Percentiles rank a stretch among this genome's conserved stretches.
These are phyloP conservation scores for Phellinidium pouzarii DNA, from an alignment of 1,284 basidiomycete genomes.

Conservation along the genomic window DNA sequence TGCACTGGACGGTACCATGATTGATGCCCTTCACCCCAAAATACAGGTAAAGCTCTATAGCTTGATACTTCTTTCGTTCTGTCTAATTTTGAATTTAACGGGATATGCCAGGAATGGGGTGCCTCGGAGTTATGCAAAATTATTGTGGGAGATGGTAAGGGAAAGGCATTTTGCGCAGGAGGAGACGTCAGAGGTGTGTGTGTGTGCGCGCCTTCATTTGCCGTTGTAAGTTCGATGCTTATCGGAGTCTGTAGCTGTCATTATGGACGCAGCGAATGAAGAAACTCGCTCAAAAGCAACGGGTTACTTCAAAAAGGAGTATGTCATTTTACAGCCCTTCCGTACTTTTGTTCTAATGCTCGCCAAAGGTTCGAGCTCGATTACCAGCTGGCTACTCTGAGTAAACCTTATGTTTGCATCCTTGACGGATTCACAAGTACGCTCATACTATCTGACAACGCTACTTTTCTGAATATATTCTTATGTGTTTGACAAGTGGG, in stretches of 20 bases:
- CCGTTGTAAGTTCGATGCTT: too few relatives aligned
- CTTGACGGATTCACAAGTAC: conserved; percentile 89
- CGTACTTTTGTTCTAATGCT: conserved; percentile 13
- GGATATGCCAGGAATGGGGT: conserved; percentile 64
- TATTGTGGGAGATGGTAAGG: conserved; percentile 73
- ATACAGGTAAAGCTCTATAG: conserved; percentile 52
- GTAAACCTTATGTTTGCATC: conserved; percentile 84
- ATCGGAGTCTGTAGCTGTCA: conserved; percentile 56
- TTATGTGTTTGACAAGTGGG: conserved; percentile 59
- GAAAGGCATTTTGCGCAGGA: conserved; percentile 88
- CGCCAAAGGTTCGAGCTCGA: conserved; percentile 79
- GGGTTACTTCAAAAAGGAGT: conserved; percentile 90
- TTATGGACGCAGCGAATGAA: conserved; percentile 41
- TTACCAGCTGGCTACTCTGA: conserved; percentile 72
- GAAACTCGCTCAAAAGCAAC: conserved; percentile 57
- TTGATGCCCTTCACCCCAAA: conserved; percentile 62
- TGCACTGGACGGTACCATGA: conserved; percentile 82
- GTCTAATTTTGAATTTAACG: neutral
- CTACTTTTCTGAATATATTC: neutral
- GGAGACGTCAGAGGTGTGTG: conserved; percentile 84
- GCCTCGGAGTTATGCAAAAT: conserved; percentile 67
- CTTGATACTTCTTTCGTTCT: conserved; percentile 15
- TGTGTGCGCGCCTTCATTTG: conserved; percentile 14
- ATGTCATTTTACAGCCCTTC: conserved; percentile 27
- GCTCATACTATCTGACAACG: conserved; percentile 28